Percentiles rank a stretch among this genome's conserved stretches.
Conservation (phyloP, 23 red algal genomes). For the Gracilaria domingensis region DNA sequence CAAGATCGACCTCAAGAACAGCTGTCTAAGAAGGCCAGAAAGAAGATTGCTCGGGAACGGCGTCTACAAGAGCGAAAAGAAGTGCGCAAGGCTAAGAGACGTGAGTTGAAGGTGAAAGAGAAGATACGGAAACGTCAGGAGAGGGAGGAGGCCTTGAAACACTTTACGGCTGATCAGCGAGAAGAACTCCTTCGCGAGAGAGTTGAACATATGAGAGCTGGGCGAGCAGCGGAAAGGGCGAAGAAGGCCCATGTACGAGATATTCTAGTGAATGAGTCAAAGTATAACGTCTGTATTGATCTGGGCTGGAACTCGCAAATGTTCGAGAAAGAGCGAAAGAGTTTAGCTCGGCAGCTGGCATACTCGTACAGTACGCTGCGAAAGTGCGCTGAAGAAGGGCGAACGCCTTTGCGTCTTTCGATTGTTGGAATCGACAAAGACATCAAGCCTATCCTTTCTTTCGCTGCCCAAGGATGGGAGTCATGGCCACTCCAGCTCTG, state of each 20-base stretch:
- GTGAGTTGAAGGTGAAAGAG: constrained; percentile 7
- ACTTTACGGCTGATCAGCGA: constrained; percentile 11
- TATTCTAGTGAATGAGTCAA: constrained; percentile 20
- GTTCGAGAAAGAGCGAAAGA: constrained; percentile 64
- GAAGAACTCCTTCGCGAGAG: constrained; percentile 26
- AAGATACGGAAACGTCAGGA: constrained; percentile 34
- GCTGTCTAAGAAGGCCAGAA: constrained; percentile 56
- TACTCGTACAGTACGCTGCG: constrained; percentile 69
- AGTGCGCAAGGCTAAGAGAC: constrained; percentile 28
- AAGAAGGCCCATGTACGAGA: constrained; percentile 30
- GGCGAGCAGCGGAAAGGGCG: constrained; percentile 29
- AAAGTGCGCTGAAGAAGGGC: constrained; percentile 44
- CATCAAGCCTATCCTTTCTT: constrained; percentile 18
- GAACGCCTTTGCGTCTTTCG: constrained; percentile 42
- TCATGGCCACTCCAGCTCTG: constrained; percentile 61
- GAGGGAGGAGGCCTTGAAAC: constrained; percentile 28
- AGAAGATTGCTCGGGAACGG: constrained; percentile 31
- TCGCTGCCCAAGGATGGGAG: constrained; percentile 58
- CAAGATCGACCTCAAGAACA: background rate
- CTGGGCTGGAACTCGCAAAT: constrained; percentile 70
- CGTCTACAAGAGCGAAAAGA: constrained; percentile 48
- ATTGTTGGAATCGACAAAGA: constrained; percentile 61
- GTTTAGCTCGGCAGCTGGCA: constrained; percentile 62
- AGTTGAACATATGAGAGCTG: constrained; percentile 31
- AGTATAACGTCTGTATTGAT: constrained; percentile 56